Evolutionary conservation across 306 rosid genomes (phyloP), one percentile per base, ranked within the genome.

Genomic region (Mimosa bimucronata): DNA sequence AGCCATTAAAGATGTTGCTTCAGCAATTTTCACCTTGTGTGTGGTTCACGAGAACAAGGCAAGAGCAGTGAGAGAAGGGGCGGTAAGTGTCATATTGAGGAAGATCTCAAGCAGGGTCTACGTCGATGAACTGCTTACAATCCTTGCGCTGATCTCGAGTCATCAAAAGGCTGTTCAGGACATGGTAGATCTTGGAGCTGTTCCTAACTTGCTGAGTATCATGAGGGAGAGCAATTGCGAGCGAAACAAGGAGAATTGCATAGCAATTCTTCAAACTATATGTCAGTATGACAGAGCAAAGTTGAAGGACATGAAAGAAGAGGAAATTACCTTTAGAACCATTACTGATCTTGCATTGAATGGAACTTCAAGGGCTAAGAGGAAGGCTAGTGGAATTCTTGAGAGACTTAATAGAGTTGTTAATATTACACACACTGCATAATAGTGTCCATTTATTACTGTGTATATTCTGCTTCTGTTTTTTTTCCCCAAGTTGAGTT

Each of bases 281-380:
- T 94, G 97, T 79, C 64, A 86, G 19, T 76, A 85, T 66, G 94
- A 92, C 77, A 87, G 93, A 69, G 85, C 92, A 9, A 92, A 88
- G 89, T 91, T 94, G 90, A 91, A 86, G 87, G 97, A 92, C 23
- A 77, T 94, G 68, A 87, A 85, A 79, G 98, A 92, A 81, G 97
- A 92, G 67, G 98, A 94, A 82, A 91, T 83, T 26, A 78, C 23
- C 0, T 46, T 88, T 48, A 86, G 92, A 84, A 91, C 94, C 34
- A 85, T 94, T 62, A 88, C 98, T 14, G 92, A 89, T 77, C 89
- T 94, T 60, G 87, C 94, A 71, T 74, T 80, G 80, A 92, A 77
- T 85, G 98, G 98, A 83, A 94, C 97, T 66, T 88, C 98, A 73
- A 92, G 98, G 84, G 97, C 98, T 9, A 91, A 91, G 84, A 91